Evolutionary conservation across 805 yeast genomes (phyloP), one percentile per base, ranked within the genome.

Genomic region (Grigorovia transvaalensis): DNA sequence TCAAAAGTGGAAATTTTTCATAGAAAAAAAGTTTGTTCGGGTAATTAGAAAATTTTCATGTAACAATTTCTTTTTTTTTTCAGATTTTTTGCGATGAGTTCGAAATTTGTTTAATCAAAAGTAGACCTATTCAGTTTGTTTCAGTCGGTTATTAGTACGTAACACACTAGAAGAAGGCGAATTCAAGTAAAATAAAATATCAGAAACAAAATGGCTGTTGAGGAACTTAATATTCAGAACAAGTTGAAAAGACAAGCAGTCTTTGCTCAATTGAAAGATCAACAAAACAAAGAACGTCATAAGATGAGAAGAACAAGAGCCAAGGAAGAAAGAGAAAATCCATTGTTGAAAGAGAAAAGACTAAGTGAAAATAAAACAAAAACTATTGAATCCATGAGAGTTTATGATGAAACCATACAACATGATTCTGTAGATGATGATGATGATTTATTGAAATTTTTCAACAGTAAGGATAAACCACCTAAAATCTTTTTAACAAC

Each of bases 401-500:
- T 83, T 1, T 89, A 69, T 59, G 97, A 89, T 65, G 96, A 90
- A 67, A 86, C 96, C 1, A 83, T 88, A 18, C 74, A 71, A 35
- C 63, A 67, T 15, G 74, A 62, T 40, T 76, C 47, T 12, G 51
- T 47, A 13, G 54, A 44, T 27, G 54, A 51, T 2, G 60, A 59
- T 30, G 62, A 60, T 38, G 69, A 65, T 48, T 51, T 65, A 40
- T 56, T 57, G 60, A 57, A 55, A 48, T 62, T 54, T 46, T 73
- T 71, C 49, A 84, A 79, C 54, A 51, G 44, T 17, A 81, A 82
- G 33, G 82, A 82, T 54, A 85, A 74, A 55, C 81, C 82, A 49
- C 98, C 99, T 46, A 93, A 93, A 67, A 85, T 93, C 46, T 74
- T 93, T 51, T 72, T 93, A 51, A 93, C 99, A 8, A 93, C 99